Percentiles rank a stretch among this genome's conserved stretches.
Conservation (phyloP, 2,329 filamentous ascomycete species). For the Colletotrichum sp. region DNA sequence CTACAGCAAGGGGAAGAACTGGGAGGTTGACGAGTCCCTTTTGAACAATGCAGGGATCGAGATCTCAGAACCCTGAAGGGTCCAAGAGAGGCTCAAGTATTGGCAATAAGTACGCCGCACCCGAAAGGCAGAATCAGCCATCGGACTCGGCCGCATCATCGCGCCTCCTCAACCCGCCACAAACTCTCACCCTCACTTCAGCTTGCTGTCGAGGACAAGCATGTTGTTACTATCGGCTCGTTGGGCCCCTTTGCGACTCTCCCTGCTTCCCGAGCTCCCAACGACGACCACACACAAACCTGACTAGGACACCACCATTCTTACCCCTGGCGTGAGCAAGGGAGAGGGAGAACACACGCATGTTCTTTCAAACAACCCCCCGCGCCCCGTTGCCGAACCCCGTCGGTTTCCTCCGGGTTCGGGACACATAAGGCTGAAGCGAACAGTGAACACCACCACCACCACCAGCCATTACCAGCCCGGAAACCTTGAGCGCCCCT, state of each 20-base stretch:
- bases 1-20: not conserved
- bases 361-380: not conserved
- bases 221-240: not conserved
- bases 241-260: not conserved
- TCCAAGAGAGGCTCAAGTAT: not conserved
- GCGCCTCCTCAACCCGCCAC: not conserved
- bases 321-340: not conserved
- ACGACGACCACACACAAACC: not conserved
- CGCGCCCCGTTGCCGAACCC: not conserved
- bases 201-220: not conserved
- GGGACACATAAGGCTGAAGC: not conserved
- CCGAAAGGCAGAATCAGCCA: not conserved
- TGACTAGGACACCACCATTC: not conserved
- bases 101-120: not conserved
- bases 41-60: not conserved
- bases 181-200: not conserved
- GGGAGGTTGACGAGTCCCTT: not conserved
- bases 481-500: not conserved
- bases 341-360: not conserved
- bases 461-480: not conserved
- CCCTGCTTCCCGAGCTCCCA: not conserved
- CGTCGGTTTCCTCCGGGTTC: not conserved
- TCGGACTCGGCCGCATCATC: not conserved
- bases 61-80: not conserved
- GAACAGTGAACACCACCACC: not conserved